Conservation (phyloP, 768 basidiomycete species). For the Mycena sanguinolenta region DNA sequence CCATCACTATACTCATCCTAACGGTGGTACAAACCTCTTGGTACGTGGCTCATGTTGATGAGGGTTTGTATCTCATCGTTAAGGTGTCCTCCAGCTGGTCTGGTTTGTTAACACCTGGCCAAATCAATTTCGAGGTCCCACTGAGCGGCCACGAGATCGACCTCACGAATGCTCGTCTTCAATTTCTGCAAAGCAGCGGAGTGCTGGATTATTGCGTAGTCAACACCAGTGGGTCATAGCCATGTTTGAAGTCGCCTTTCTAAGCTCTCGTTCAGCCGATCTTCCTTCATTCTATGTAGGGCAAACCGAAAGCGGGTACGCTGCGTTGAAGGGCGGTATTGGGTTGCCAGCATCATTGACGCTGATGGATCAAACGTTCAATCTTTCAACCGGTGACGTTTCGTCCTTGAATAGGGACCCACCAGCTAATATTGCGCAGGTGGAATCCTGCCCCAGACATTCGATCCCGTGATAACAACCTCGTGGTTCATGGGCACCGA, state of each 20-base stretch:
- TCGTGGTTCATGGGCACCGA: not conserved
- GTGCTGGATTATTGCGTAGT: not conserved
- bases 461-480: not conserved
- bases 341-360: not conserved
- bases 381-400: not conserved
- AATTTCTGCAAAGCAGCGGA: not conserved
- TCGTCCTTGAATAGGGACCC: not conserved
- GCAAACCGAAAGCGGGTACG: conserved; percentile 16
- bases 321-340: not conserved
- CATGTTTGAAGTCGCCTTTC: not conserved
- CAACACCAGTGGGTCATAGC: not conserved
- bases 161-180: not conserved
- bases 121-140: not conserved
- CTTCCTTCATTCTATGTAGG: not conserved
- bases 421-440: not conserved
- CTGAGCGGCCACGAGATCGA: not conserved
- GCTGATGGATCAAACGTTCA: conserved; percentile 7
- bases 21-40: conserved; percentile 6
- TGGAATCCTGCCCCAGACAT: not conserved
- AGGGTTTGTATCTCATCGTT: no score
- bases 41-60: not conserved
- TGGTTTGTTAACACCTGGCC: not conserved
- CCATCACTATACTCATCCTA: conserved; percentile 1
- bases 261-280: not conserved
- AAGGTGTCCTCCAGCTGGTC: not conserved